Evolutionary conservation across 208 protist species (phyloP).

Genomic region (Phytomonas sp.): DNA sequence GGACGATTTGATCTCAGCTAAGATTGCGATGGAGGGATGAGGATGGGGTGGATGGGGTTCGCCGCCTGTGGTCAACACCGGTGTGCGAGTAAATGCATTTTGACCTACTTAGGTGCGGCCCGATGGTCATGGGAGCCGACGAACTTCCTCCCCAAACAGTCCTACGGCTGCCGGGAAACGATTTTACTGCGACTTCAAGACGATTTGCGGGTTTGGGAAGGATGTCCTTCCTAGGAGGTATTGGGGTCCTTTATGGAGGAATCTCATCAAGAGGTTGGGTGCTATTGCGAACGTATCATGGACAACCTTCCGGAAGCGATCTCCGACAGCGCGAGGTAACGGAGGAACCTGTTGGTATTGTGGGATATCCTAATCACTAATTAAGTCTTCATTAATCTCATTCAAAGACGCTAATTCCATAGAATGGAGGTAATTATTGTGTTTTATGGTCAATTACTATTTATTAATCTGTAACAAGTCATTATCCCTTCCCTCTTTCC

Average conservation of each 20-base stretch:
- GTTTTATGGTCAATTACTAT: neutral
- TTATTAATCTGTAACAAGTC: neutral
- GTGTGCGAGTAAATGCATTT: slow-evolving; percentile 58
- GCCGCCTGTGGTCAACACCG: slow-evolving; percentile 78
- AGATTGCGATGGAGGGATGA: slow-evolving; percentile 2
- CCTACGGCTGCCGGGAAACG: slow-evolving; percentile 31
- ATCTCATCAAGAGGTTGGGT: slow-evolving; percentile 22
- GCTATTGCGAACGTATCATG: slow-evolving; percentile 61
- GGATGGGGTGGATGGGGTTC: slow-evolving; percentile 35
- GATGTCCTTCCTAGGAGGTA: slow-evolving; percentile 78
- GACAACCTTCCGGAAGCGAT: slow-evolving; percentile 44
- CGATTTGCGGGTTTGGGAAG: slow-evolving; percentile 57
- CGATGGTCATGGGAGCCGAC: neutral
- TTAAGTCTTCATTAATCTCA: neutral
- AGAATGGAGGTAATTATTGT: neutral
- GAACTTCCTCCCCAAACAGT: neutral
- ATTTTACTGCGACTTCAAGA: slow-evolving; percentile 17
- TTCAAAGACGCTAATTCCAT: neutral
- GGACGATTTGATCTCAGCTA: no score
- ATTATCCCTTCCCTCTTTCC: neutral
- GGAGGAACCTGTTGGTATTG: slow-evolving; percentile 64
- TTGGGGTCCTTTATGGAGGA: slow-evolving; percentile 40
- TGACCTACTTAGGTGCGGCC: slow-evolving; percentile 17
- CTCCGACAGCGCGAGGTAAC: slow-evolving; percentile 38
- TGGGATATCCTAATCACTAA: slow-evolving; percentile 24